Evolutionary conservation across 345 rosid genomes (phyloP), one percentile per base, ranked within the genome.

Genomic region (Aquilaria sinensis): DNA sequence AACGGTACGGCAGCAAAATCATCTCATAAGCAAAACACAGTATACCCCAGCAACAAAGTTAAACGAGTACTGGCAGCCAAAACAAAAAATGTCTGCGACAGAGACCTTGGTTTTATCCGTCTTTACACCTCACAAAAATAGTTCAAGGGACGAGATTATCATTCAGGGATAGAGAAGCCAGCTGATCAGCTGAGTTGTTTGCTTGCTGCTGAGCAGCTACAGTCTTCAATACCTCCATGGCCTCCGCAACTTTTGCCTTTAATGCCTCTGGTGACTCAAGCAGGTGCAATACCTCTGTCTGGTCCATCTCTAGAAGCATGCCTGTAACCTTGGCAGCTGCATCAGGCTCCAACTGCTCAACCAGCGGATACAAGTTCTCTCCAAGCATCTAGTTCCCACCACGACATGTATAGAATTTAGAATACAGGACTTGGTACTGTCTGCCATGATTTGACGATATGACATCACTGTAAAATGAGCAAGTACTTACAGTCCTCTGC

Each of bases 291-390:
- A 89, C 86, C 81, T 87, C 89, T 5, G 89, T 75, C 76, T 88
- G 93, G 57, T 91, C 96, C 96, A 88, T 88, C 72, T 88, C 97
- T 67, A 91, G 79, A 69, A 91, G 83, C 93, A 86, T 88, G 5
- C 97, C 88, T 0, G 93, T 88, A 45, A 90, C 90, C 72, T 90
- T 84, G 8, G 86, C 87, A 0, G 91, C 91, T 2, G 80, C 68
- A 31, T 84, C 84, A 54, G 69, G 87, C 71, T 86, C 96, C 73
- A 85, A 78, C 74, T 83, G 83, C 32, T 86, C 89, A 52, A 90
- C 97, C 2, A 82, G 73, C 4, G 89, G 89, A 67, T 86, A 88
- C 13, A 91, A 75, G 66, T 59, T 85, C 66, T 88, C 96, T 5
- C 97, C 96, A 64, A 88, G 83, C 89, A 82, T 65, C 97, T 90